Conservation (phyloP, 495 filamentous ascomycete species). For the Cenococcum geophilum region DNA sequence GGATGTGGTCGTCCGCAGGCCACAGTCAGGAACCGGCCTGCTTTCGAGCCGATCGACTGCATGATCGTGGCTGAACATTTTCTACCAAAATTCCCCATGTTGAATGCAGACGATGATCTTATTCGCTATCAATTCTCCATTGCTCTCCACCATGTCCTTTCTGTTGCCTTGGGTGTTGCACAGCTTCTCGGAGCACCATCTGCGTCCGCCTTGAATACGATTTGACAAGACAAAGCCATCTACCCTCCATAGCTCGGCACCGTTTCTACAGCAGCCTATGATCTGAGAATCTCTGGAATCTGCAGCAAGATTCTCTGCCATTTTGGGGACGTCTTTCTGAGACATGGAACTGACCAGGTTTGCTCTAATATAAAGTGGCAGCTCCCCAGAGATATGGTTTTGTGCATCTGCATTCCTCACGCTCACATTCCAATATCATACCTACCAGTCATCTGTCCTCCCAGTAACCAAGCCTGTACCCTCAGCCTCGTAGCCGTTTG, state of each 20-base stretch:
- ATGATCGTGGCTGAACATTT: background rate
- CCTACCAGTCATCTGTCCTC: background rate
- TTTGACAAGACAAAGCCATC: background rate
- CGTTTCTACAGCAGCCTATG: background rate
- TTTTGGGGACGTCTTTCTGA: background rate
- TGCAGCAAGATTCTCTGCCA: background rate
- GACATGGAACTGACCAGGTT: background rate
- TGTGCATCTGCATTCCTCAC: slow-evolving; percentile 1
- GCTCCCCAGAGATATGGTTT: background rate
- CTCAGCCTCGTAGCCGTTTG: background rate
- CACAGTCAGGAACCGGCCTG: background rate
- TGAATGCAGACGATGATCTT: background rate
- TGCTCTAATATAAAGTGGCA: background rate
- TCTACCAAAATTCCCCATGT: background rate
- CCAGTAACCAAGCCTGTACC: too few species aligned
- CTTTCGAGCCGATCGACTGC: background rate
- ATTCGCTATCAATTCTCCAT: background rate
- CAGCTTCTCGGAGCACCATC: background rate
- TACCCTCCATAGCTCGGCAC: too few species aligned
- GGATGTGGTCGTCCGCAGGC: background rate
- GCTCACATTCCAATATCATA: background rate
- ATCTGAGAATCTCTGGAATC: background rate
- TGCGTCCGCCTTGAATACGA: background rate
- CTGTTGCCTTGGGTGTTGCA: background rate
- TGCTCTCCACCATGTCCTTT: background rate